These are phyloP conservation scores for Phylloporus rhodoxanthus DNA, from an alignment of 768 basidiomycete genomes.

Conservation along the genomic window DNA sequence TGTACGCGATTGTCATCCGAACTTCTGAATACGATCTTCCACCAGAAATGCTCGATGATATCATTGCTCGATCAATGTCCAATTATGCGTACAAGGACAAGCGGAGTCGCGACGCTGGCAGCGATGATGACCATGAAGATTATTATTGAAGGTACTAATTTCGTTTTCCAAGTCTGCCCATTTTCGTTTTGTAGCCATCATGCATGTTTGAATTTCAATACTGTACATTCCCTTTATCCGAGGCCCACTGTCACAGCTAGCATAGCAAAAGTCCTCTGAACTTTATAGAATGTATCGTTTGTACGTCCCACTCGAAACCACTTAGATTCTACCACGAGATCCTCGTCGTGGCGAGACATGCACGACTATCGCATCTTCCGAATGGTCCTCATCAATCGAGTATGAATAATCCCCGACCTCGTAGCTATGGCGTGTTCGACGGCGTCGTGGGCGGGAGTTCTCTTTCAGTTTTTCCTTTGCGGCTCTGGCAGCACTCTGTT, in stretches of 20 bases:
- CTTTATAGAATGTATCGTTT: background rate
- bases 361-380: background rate
- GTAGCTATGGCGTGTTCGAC: slow-evolving; percentile 12
- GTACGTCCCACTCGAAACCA: background rate
- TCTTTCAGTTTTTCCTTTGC: slow-evolving; percentile 18
- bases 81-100: slow-evolving; percentile 21
- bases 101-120: slow-evolving; percentile 15
- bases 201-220: background rate
- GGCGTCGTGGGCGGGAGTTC: slow-evolving; percentile 6
- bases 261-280: background rate
- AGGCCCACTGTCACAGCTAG: background rate
- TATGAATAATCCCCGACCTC: slow-evolving; percentile 7
- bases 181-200: background rate
- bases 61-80: slow-evolving; percentile 49
- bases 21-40: slow-evolving; percentile 69
- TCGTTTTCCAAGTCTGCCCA: background rate
- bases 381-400: slow-evolving; percentile 3
- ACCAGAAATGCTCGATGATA: slow-evolving; percentile 62
- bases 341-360: slow-evolving; percentile 12
- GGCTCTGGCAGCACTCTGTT: slow-evolving; percentile 7
- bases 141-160: slow-evolving; percentile 12
- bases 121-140: slow-evolving; percentile 26
- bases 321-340: slow-evolving; percentile 15
- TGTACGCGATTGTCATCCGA: slow-evolving; percentile 67
- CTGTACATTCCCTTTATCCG: background rate